phyloP scores from a whole-genome alignment of 495 filamentous ascomycete species.

The Hypoxylon rickii region DNA sequence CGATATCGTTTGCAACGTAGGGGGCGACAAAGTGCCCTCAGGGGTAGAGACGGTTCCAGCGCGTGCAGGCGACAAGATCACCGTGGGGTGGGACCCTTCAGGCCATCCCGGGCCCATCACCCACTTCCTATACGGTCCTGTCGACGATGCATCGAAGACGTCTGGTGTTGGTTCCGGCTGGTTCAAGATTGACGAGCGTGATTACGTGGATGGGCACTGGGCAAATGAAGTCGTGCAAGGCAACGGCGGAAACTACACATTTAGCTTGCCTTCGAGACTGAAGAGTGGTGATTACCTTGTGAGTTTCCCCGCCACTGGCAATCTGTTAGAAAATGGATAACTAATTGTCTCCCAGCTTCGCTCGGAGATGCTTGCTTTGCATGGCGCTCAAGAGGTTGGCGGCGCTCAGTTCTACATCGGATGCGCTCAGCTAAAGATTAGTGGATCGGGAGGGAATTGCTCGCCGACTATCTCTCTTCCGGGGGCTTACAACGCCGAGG shows the following conservation, averaged over 20 bases:
- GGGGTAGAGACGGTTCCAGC: constrained; percentile 37
- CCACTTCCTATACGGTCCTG: constrained; percentile 44
- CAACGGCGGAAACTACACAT: constrained; percentile 35
- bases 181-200: constrained; percentile 41
- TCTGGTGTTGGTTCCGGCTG: constrained; percentile 36
- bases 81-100: constrained; percentile 42
- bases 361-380: constrained; percentile 41
- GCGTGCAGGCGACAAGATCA: constrained; percentile 41
- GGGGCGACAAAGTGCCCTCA: constrained; percentile 37
- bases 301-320: neutral
- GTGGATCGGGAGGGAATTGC: constrained; percentile 35
- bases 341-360: constrained; percentile 28
- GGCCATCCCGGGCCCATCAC: constrained; percentile 44
- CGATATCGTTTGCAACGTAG: constrained; percentile 44
- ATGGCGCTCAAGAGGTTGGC: constrained; percentile 25
- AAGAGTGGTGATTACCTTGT: constrained; percentile 41
- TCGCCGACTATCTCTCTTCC: constrained; percentile 39
- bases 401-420: constrained; percentile 29
- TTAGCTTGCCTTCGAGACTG: constrained; percentile 32
- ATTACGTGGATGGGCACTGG: constrained; percentile 37
- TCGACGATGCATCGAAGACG: constrained; percentile 34
- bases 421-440: constrained; percentile 38
- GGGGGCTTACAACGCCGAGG: constrained; percentile 33
- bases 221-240: constrained; percentile 39
- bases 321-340: no score